Conservation (phyloP, 768 basidiomycete species). For the Rhizopogon salebrosus region DNA sequence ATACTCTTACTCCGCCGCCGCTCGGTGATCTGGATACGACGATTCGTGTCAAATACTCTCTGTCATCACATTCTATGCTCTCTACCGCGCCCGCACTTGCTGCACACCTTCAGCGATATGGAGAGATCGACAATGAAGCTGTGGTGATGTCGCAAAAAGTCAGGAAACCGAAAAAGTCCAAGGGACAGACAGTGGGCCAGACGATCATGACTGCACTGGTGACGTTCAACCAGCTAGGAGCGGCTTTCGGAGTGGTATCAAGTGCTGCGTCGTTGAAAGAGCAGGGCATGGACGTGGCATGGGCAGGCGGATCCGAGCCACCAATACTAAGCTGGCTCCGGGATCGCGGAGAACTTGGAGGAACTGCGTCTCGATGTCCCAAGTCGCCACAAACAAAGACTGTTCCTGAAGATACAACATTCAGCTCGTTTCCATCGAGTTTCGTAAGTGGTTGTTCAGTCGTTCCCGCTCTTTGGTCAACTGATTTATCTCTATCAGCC, state of each 20-base stretch:
- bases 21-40: slow-evolving; percentile 72
- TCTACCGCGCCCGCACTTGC: slow-evolving; percentile 15
- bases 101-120: slow-evolving; percentile 53
- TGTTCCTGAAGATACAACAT: slow-evolving; percentile 24
- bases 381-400: slow-evolving; percentile 22
- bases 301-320: slow-evolving; percentile 72
- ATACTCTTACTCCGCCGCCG: slow-evolving; percentile 50
- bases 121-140: slow-evolving; percentile 54
- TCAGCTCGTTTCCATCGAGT: slow-evolving; percentile 55
- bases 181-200: slow-evolving; percentile 30
- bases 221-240: slow-evolving; percentile 69
- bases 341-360: slow-evolving; percentile 60
- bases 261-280: slow-evolving; percentile 46
- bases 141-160: slow-evolving; percentile 68
- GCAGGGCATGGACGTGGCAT: slow-evolving; percentile 64
- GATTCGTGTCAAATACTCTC: slow-evolving; percentile 62
- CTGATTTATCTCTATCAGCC: neutral
- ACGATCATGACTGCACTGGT: slow-evolving; percentile 70
- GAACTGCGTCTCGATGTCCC: slow-evolving; percentile 1
- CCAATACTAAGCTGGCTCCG: slow-evolving; percentile 68
- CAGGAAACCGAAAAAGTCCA: slow-evolving; percentile 33
- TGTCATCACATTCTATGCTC: slow-evolving; percentile 43
- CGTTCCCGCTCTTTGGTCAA: neutral
- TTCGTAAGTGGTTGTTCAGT: slow-evolving; percentile 36
- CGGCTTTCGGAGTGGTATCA: slow-evolving; percentile 73